A percentile compares a stretch with the other conserved stretches of the same genome.
Evolutionary conservation across 345 rosid genomes (phyloP).

Genomic region (Melastoma malabathricum): DNA sequence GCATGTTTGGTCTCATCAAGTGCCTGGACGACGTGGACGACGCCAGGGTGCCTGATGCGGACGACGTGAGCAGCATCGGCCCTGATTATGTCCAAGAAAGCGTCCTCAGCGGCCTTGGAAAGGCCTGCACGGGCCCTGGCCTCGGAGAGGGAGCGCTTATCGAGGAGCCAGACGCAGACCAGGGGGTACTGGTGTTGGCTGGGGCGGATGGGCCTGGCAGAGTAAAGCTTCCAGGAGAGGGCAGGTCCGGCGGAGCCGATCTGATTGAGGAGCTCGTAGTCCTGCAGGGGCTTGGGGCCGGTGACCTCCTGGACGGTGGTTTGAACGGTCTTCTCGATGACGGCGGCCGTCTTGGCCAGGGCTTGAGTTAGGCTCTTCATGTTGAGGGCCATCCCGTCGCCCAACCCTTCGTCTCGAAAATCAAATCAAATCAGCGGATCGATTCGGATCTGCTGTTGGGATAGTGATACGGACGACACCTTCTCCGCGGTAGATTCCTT

Average conservation of each 20-base stretch:
- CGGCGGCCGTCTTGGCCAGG: conserved; percentile 91
- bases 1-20: conserved; percentile 87
- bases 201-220: conserved; percentile 59
- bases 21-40: conserved; percentile 92
- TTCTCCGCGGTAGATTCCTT: no score
- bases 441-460: no score
- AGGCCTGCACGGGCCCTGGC: conserved; percentile 64
- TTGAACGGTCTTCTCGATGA: conserved; percentile 88
- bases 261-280: conserved; percentile 85
- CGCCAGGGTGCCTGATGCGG: conserved; percentile 90
- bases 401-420: no score
- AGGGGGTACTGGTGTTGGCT: conserved; percentile 78
- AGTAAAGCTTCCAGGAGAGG: conserved; percentile 77
- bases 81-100: conserved; percentile 68
- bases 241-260: conserved; percentile 99
- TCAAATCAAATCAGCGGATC: no score
- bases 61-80: conserved; percentile 78
- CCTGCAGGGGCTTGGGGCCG: conserved; percentile 84
- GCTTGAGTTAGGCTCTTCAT: conserved; percentile 90
- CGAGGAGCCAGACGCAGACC: conserved; percentile 93
- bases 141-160: conserved; percentile 70
- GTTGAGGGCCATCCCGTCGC: conserved; percentile 55
- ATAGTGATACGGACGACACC: no score
- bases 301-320: conserved; percentile 98
- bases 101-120: conserved; percentile 75